A percentile compares a stretch with the other conserved stretches of the same genome.
These are phyloP conservation scores for Phaffia australis DNA, from an alignment of 768 basidiomycete genomes.

Conservation along the genomic window DNA sequence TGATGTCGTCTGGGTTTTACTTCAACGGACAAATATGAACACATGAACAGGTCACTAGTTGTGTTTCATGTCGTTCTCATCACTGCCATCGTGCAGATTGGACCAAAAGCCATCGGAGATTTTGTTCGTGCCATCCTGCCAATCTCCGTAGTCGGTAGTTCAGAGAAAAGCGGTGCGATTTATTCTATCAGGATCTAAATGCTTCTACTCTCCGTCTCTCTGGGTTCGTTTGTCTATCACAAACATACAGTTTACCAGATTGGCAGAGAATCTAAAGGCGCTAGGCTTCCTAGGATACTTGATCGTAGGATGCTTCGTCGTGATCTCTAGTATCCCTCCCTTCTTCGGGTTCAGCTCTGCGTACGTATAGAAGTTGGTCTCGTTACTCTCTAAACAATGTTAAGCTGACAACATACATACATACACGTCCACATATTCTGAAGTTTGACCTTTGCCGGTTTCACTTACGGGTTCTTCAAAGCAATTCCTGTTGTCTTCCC, in stretches of 20 bases:
- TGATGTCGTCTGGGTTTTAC: not conserved
- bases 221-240: not conserved
- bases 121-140: conserved; percentile 3
- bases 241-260: conserved; percentile 15
- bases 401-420: not conserved
- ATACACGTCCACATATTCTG: not conserved
- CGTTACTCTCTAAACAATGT: not conserved
- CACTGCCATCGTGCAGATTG: conserved; percentile 3
- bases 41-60: conserved; percentile 9
- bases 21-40: not conserved
- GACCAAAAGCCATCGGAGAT: conserved; percentile 16
- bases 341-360: too few relatives aligned
- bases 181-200: not conserved
- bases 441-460: conserved; percentile 14
- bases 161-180: not conserved
- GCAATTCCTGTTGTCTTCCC: conserved; percentile 21
- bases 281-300: conserved; percentile 17
- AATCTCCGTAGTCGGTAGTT: too few relatives aligned
- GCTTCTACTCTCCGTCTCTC: too few relatives aligned
- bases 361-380: not conserved
- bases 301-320: conserved; percentile 11
- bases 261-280: conserved; percentile 14
- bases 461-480: conserved; percentile 18
- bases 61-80: conserved; percentile 23
- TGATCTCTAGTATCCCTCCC: not conserved